Evolutionary conservation across 495 filamentous ascomycete species (phyloP), one percentile per base, ranked within the genome.

Genomic region (Penicillium herquei): DNA sequence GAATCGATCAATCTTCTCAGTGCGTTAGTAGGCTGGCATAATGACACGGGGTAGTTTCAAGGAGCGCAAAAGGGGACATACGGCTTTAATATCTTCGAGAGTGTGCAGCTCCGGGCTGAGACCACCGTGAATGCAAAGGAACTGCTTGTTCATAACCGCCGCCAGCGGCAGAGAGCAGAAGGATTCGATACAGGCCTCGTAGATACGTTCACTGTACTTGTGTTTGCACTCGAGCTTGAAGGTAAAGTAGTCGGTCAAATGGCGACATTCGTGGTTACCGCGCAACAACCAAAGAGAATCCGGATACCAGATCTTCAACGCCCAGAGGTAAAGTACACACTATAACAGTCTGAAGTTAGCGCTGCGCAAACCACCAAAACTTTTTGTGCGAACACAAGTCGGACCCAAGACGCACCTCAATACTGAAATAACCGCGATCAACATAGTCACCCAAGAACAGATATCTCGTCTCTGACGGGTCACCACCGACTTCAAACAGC

Each of bases 221-320:
- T 98, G 92, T 77, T 94, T 96, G 79, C 94, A 98, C 73, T 98
- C 94, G 51, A 98, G 82, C 80, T 98, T 97, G 79, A 98, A 98
- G 49, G 94, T 98, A 78, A 98, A 98, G 79, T 98, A 98, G 69
- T 98, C 94, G 26, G 94, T 98, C 79, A 98, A 80, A 77, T 98
- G 94, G 66, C 94, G 86, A 72, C 94, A 98, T 78, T 98, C 94
- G 75, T 98, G 94, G 69, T 98, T 98, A 61, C 94, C 94, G 55
- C 94, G 87, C 60, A 98, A 83, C 64, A 98, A 78, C 94, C 94
- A 98, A 46, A 98, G 87, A 3, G 91, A 93, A 66, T 96, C 91
- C 10, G 94, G 94, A 67, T 98, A 98, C 87, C 96, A 96, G 70
- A 98, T 97, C 83, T 98, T 98, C 64, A 98, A 77, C 10, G 91